Base-by-base conservation (phyloP, 768 basidiomycete species). In the Mycena sanguinolenta region DNA sequence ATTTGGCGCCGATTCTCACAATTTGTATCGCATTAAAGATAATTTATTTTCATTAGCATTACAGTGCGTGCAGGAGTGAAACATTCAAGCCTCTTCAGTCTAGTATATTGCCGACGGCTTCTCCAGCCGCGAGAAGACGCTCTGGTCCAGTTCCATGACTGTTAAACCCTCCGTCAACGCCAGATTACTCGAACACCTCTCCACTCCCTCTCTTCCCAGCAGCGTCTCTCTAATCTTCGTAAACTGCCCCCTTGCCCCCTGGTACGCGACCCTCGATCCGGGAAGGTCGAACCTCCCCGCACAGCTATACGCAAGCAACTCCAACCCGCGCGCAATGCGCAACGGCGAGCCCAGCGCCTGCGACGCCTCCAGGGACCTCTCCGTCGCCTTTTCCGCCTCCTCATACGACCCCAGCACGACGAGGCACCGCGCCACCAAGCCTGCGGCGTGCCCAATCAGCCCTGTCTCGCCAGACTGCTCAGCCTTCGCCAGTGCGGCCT, bases 281-380 rank as follows among this genome's bases (percentile, higher is more conserved):
- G 28, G 13, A 61, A 67, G 39, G 34, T 68, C 64, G 42, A 54
- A 19, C 32, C 50, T 65, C 19, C 55, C 59, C 16, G 63, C 49
- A 23, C 39, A 52, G 49, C 63, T 62, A 25, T 60, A 71, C 10
- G 52, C 73, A 21, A 74, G 65, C 16, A 58, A 50, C 42, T 72
- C 66, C 52, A 71, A 30, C 44, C 32, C 59, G 39, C 71, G 70
- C 21, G 65, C 73, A 49, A 64, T 72, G 2, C 30, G 54, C 32
- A 65, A 39, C 7, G 63, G 54, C 8, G 10, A 21, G 30, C 63
- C 63, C 28, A 57, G 9, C 9, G 49, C 39, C 32, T 39, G 63
- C 25, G 16, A 27, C 13, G 10, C 13, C 13, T 14, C 32, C 49
- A 65, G 63, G 3, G 42, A 28, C 25, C n/a, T 54, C 25, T 10